Evolutionary conservation across 768 basidiomycete species (phyloP), one percentile per base, ranked within the genome.

Genomic region (Cystobasidium ongulense): DNA sequence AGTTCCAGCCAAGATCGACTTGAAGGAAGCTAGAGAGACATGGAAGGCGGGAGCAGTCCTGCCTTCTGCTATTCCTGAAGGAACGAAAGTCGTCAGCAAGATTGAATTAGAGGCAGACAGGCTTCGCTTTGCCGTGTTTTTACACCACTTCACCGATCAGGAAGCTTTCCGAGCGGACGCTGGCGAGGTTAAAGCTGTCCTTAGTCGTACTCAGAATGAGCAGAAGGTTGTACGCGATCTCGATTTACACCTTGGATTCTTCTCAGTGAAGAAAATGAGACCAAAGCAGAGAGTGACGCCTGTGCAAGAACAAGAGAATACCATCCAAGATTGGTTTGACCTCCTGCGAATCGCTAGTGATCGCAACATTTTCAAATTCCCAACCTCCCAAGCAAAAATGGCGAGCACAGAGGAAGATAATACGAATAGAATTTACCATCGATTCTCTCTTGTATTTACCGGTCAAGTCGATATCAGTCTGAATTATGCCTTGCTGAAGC

Each of bases 81-180:
- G 68, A 4, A 38, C 43, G 3, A 31, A 38, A 36, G 68, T 93
- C 74, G 83, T 84, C 63, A 90, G 91, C 79, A 86, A 87, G 73
- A 88, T 93, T 85, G 87, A 86, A 75, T 85, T 93, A 61, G 85
- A 84, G 35, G 84, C 92, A 35, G 84, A 86, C 61, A 81, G 82
- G 1, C 83, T 94, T 13, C 87, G 87, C 25, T 81, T 94, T 29
- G 85, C 88, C 21, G 83, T 92, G 35, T 92, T 92, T 79, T 89
- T 89, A 18, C 86, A 90, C 21, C 88, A 87, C 27, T 89, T 91
- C 86, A 84, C 84, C 61, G 92, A 93, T 76, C 80, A 83, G 4
- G 90, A 91, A 79, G 85, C 90, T 53, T 91, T 91, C 76, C 84
- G 87, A 17, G 83, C 88, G 68, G 91, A 91, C 79, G 86, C 92